Evolutionary conservation across 345 rosid species (phyloP).

Genomic region (Dimocarpus longan): DNA sequence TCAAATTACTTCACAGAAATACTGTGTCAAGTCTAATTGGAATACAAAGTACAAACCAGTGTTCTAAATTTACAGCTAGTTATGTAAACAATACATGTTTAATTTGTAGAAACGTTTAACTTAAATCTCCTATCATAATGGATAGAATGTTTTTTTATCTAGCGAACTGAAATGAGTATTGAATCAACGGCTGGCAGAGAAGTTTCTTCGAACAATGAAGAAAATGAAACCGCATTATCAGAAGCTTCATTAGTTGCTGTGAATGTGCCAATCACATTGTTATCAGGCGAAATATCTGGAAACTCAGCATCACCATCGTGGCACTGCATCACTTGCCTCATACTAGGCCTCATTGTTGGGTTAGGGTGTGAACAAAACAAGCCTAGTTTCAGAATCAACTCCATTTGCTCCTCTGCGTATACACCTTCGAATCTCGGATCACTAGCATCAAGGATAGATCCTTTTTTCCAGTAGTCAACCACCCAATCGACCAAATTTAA

Average conservation of each 20-base stretch:
- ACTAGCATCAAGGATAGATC: constrained; percentile 18
- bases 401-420: constrained; percentile 35
- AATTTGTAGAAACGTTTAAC: neutral
- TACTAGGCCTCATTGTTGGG: constrained; percentile 31
- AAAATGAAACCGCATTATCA: neutral
- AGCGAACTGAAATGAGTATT: constrained; percentile 26
- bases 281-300: constrained; percentile 11
- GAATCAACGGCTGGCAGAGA: constrained; percentile 29
- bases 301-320: constrained; percentile 33
- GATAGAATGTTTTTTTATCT: neutral
- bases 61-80: neutral
- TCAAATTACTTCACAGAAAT: constrained; percentile 22
- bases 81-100: neutral
- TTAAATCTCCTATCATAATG: neutral
- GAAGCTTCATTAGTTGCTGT: constrained; percentile 1
- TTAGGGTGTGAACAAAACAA: constrained; percentile 30
- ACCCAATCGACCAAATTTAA: constrained; percentile 41
- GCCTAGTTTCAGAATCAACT: constrained; percentile 34
- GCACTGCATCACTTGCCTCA: constrained; percentile 29
- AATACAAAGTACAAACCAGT: neutral
- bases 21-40: constrained; percentile 19
- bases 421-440: constrained; percentile 19
- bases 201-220: neutral
- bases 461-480: constrained; percentile 17
- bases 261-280: neutral